Base-by-base conservation (phyloP, 139 green algal species). In the Parachlorella kessleri region DNA sequence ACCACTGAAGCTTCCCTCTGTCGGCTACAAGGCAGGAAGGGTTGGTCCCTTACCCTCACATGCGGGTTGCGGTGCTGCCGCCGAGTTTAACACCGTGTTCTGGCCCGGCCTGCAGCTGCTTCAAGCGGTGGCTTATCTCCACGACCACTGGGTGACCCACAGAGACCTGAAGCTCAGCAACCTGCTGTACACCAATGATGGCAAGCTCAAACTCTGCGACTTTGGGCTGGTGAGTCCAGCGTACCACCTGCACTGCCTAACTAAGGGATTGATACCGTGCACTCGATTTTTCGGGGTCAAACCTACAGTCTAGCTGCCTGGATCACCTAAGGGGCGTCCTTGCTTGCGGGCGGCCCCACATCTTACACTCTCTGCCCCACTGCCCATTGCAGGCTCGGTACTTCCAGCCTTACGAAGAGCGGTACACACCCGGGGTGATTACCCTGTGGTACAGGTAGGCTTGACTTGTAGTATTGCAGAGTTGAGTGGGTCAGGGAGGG, bases 101-200 rank as follows among this genome's bases (percentile, higher is more conserved):
- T 21, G n/a, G n/a, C n/a, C 1, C 10, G 0, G 1, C n/a, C 8
- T 73, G 64, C 88, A 95, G 91, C 86, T 96, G 64, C 84, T 96
- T 76, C 76, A 85, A 24, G 91, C 85, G 0, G 80, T 96, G 55
- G 81, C 77, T 8, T 93, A 88, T 84, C 83, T 95, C 75, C 92
- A 96, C 77, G 79, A 85, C 68, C 75, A 68, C 38, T 94, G 91
- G 90, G 77, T 94, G 18, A 82, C 95, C 65, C 91, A 94, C 82
- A 73, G 91, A 4, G 92, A 95, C 83, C 67, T 94, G 21, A 92
- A 93, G 88, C 83, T 94, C n/a, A 91, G 85, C 79, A 96, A 96
- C 78, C 82, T 94, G 76, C 84, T 95, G 35, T 91, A 70, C 40
- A 86, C 67, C 35, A 79, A 79, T n/a, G 59, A 78, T 1, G 90